Conservation (phyloP, 768 basidiomycete species). For the Sporobolomyces phaffii region DNA sequence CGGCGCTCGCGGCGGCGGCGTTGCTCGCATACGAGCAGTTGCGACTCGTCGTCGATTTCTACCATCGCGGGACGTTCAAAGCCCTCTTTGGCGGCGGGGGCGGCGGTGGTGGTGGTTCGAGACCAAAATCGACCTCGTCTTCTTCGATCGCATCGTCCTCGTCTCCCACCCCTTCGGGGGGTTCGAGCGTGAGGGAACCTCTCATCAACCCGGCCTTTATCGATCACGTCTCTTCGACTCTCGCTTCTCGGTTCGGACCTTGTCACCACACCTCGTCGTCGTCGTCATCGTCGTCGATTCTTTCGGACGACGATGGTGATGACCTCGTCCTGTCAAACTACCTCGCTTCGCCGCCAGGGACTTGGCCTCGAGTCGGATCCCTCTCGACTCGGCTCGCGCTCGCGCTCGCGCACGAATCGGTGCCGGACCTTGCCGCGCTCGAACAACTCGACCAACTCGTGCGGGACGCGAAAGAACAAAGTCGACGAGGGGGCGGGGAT, state of each 20-base stretch:
- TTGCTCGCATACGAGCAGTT: conserved; percentile 11
- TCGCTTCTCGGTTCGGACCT: not conserved
- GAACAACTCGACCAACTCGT: not conserved
- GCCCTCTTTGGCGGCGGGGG: not conserved
- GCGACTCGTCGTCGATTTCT: conserved; percentile 27
- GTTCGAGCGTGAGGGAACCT: conserved; percentile 14
- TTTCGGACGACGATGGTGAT: too few relatives aligned
- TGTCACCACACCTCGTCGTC: not conserved
- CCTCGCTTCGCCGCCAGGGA: not conserved
- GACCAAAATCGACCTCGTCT: not conserved
- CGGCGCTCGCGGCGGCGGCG: not conserved
- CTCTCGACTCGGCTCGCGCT: not conserved
- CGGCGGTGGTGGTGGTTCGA: too few relatives aligned
- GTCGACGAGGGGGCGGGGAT: too few relatives aligned
- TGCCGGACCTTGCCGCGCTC: conserved; percentile 1
- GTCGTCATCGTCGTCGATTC: not conserved
- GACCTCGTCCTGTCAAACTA: not conserved
- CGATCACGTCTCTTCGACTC: conserved; percentile 20
- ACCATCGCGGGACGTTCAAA: conserved; percentile 17
- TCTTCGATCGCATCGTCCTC: not conserved
- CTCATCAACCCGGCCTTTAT: conserved; percentile 25
- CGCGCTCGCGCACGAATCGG: not conserved
- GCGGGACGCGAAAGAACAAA: not conserved
- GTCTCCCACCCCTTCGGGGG: too few relatives aligned
- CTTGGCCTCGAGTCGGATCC: not conserved